phyloP scores from a whole-genome alignment of 1,284 basidiomycete species.

The Moniliella sp. region DNA sequence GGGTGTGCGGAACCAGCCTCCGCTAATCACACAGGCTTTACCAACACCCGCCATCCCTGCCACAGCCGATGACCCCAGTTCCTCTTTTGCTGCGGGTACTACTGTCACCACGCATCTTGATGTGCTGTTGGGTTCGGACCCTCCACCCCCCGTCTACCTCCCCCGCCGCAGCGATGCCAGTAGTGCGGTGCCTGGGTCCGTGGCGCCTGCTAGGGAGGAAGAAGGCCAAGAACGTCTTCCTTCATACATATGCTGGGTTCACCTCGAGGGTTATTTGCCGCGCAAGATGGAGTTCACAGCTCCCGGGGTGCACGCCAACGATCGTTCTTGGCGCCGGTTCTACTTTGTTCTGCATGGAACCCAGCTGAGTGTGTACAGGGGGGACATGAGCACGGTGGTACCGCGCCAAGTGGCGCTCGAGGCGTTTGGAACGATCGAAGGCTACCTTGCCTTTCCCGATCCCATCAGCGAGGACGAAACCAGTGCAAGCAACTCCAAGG shows the following conservation, averaged over 20 bases:
- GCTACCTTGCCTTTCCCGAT: conserved; percentile 14
- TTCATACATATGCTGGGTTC: conserved; percentile 58
- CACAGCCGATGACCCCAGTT: too few species aligned
- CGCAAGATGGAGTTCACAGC: conserved; percentile 78
- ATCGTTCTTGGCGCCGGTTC: conserved; percentile 70
- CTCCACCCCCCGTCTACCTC: too few species aligned
- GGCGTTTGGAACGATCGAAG: conserved; percentile 30
- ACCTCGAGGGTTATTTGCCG: conserved; percentile 61
- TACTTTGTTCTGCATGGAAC: conserved; percentile 84
- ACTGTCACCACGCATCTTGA: too few species aligned
- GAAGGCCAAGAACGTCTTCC: conserved; percentile 68
- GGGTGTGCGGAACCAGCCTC: too few species aligned
- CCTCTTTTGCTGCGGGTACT: too few species aligned
- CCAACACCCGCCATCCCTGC: too few species aligned
- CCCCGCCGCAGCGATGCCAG: too few species aligned
- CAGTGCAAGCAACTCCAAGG: too few species aligned
- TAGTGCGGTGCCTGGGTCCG: too few species aligned
- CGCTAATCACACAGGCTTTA: too few species aligned
- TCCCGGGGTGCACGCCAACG: conserved; percentile 64
- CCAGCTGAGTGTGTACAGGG: conserved; percentile 56
- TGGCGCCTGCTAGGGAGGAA: too few species aligned
- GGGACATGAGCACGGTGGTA: conserved; percentile 13
- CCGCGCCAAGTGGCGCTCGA: conserved; percentile 31
- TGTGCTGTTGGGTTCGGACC: too few species aligned
- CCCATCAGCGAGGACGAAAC: conserved; percentile 20